These are phyloP conservation scores for Herpetospermum pedunculosum DNA, from an alignment of 306 rosid genomes.

Conservation along the genomic window DNA sequence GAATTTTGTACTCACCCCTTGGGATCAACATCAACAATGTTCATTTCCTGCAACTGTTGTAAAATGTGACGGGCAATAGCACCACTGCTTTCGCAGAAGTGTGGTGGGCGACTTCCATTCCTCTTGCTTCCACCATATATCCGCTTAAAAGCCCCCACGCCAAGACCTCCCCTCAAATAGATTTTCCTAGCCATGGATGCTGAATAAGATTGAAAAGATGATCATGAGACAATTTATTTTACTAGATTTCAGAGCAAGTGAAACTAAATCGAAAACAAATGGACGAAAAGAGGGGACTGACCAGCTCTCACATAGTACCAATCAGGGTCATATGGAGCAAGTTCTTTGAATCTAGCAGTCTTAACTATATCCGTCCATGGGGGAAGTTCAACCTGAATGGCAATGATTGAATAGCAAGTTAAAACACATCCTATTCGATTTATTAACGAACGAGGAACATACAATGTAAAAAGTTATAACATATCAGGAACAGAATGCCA, in stretches of 20 bases:
- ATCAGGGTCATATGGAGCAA: slow-evolving; percentile 52
- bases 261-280: not conserved
- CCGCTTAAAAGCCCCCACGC: slow-evolving; percentile 45
- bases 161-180: slow-evolving; percentile 54
- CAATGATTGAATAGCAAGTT: not conserved
- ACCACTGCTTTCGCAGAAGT: slow-evolving; percentile 52
- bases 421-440: not conserved
- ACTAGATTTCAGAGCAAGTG: not conserved
- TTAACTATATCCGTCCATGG: slow-evolving; percentile 47
- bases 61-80: slow-evolving; percentile 41
- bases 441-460: not conserved
- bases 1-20: slow-evolving; percentile 27
- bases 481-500: not conserved
- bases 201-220: not conserved
- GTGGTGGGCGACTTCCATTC: slow-evolving; percentile 59
- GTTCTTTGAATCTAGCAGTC: slow-evolving; percentile 43
- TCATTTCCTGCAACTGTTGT: slow-evolving; percentile 29
- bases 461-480: not conserved
- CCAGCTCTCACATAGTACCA: slow-evolving; percentile 50
- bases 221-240: not conserved
- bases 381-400: slow-evolving; percentile 35
- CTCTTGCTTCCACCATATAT: slow-evolving; percentile 52
- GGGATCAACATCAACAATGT: slow-evolving; percentile 26
- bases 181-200: slow-evolving; percentile 60
- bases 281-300: not conserved